Evolutionary conservation across 805 yeast species (phyloP).

Genomic region (Teunomyces panamensis): DNA sequence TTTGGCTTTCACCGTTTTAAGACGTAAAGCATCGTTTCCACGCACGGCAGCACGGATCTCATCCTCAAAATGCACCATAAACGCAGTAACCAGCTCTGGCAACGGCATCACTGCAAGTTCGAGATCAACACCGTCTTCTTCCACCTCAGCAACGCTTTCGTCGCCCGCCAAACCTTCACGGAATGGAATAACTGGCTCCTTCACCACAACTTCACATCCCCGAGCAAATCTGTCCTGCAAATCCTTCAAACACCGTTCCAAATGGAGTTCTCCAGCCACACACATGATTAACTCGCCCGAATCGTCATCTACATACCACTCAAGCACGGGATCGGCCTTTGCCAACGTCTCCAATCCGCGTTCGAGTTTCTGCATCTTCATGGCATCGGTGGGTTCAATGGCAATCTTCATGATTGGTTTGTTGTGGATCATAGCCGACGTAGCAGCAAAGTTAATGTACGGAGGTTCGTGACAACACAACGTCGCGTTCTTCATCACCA

Average conservation of each 20-base stretch:
- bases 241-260: constrained; percentile 92
- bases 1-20: constrained; percentile 5
- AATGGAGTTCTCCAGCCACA: constrained; percentile 94
- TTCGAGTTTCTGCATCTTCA: constrained; percentile 70
- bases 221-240: constrained; percentile 83
- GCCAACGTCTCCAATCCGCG: constrained; percentile 75
- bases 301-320: constrained; percentile 73
- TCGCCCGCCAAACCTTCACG: constrained; percentile 75
- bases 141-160: constrained; percentile 28
- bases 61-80: constrained; percentile 46
- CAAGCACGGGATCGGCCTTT: constrained; percentile 93
- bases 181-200: constrained; percentile 93
- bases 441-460: constrained; percentile 57
- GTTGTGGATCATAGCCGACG: constrained; percentile 49
- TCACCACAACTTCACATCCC: constrained; percentile 78
- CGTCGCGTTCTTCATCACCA: constrained; percentile 84
- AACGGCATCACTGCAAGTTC: constrained; percentile 60
- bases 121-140: constrained; percentile 36
- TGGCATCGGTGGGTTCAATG: constrained; percentile 88
- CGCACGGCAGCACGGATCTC: constrained; percentile 38
- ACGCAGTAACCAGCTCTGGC: constrained; percentile 46
- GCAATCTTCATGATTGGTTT: constrained; percentile 95
- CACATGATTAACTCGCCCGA: constrained; percentile 91
- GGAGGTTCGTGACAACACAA: constrained; percentile 65
- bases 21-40: constrained; percentile 12